Percentiles rank a stretch among this genome's conserved stretches.
Evolutionary conservation across 129 eudicot species (phyloP).

Genomic region (Flaveria robusta): DNA sequence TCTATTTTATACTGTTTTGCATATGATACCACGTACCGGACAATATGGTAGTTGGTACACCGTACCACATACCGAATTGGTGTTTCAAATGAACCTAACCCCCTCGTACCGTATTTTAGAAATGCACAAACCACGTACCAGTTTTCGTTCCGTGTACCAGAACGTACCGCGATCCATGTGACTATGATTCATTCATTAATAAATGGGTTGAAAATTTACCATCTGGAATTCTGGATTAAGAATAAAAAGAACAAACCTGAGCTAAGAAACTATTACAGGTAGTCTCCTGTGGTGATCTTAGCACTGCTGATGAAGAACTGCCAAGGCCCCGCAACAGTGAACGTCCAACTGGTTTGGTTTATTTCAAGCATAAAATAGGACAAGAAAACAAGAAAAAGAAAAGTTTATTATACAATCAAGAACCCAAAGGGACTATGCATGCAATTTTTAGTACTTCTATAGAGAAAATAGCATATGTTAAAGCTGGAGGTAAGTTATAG

Average conservation of each 20-base stretch:
- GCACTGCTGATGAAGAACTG: constrained; percentile 30
- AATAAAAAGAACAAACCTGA: constrained; percentile 27
- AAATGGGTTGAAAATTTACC: not conserved
- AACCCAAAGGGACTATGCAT: not conserved
- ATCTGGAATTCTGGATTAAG: not conserved
- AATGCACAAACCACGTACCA: no score
- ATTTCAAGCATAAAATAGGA: constrained; percentile 23
- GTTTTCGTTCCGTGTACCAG: no score
- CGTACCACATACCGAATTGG: no score
- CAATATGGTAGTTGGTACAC: no score
- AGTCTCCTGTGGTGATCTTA: constrained; percentile 33
- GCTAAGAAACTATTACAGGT: constrained; percentile 22
- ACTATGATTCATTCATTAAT: not conserved
- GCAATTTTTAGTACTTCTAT: not conserved
- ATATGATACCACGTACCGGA: no score
- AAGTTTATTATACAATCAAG: not conserved
- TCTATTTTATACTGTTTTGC: no score
- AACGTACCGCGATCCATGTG: no score
- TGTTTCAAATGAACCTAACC: no score
- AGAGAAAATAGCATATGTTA: not conserved
- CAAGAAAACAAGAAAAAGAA: not conserved
- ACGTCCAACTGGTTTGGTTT: constrained; percentile 37
- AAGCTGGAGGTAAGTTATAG: constrained; percentile 5
- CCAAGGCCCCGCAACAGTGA: constrained; percentile 36
- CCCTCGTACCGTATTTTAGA: no score